A percentile compares a stretch with the other conserved stretches of the same genome.
These are phyloP conservation scores for Aspergillus nanangensis DNA, from an alignment of 495 filamentous ascomycete genomes.

Conservation along the genomic window DNA sequence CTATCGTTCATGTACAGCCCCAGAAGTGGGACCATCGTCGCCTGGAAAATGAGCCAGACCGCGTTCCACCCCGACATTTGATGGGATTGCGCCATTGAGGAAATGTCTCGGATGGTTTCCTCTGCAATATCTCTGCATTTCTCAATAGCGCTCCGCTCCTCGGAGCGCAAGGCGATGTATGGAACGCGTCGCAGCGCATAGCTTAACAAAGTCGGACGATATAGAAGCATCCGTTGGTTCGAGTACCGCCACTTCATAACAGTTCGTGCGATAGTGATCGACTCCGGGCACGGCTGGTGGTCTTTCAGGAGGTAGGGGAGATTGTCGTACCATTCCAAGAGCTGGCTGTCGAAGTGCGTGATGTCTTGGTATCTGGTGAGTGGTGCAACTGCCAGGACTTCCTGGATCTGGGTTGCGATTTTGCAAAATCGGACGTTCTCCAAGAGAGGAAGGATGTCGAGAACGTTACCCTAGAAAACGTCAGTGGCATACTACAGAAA, in stretches of 20 bases:
- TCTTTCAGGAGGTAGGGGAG: conserved; percentile 68
- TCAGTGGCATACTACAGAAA: conserved; percentile 27
- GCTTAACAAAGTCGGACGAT: conserved; percentile 68
- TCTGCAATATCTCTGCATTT: conserved; percentile 66
- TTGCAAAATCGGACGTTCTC: conserved; percentile 80
- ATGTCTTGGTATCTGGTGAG: conserved; percentile 62
- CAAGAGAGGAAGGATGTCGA: conserved; percentile 64
- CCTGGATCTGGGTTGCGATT: conserved; percentile 72
- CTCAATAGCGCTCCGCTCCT: conserved; percentile 66
- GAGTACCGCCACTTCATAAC: conserved; percentile 82
- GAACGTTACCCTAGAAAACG: conserved; percentile 33
- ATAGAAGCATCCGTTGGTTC: conserved; percentile 75
- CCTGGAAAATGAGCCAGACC: conserved; percentile 80
- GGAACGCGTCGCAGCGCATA: conserved; percentile 63
- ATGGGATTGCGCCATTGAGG: conserved; percentile 61
- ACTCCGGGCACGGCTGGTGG: conserved; percentile 65
- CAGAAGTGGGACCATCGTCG: conserved; percentile 71
- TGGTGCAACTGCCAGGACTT: conserved; percentile 65
- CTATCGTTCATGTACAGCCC: conserved; percentile 64
- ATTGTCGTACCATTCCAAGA: conserved; percentile 65
- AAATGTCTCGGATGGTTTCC: conserved; percentile 66
- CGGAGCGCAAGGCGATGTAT: conserved; percentile 51
- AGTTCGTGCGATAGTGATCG: conserved; percentile 62
- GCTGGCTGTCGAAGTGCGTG: conserved; percentile 58
- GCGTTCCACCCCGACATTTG: conserved; percentile 80